phyloP scores from a whole-genome alignment of 352 stramenopile species.

The Phytophthora melonis region DNA sequence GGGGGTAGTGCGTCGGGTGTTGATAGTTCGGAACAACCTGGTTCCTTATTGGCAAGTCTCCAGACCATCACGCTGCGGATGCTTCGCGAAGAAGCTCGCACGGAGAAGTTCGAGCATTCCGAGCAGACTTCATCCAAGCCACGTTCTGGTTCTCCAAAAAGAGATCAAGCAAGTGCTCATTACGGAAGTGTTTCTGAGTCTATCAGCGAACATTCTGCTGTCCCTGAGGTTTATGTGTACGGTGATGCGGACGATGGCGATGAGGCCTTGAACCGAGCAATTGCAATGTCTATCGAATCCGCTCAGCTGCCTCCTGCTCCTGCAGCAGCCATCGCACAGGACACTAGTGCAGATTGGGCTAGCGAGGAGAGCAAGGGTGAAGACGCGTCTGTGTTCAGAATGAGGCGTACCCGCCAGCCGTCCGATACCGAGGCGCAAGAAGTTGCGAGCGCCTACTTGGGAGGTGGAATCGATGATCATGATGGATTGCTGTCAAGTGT shows the following conservation, averaged over 20 bases:
- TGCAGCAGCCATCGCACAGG: neutral
- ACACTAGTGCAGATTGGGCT: neutral
- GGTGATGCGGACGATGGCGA: slow-evolving; percentile 32
- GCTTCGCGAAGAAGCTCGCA: slow-evolving; percentile 63
- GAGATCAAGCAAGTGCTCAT: neutral
- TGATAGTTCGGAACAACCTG: slow-evolving; percentile 36
- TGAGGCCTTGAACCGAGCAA: slow-evolving; percentile 48
- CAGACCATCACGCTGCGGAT: slow-evolving; percentile 64
- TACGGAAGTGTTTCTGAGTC: neutral
- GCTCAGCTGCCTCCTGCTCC: slow-evolving; percentile 4
- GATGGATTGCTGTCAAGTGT: slow-evolving; percentile 75
- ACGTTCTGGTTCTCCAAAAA: neutral
- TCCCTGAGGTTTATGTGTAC: slow-evolving; percentile 16
- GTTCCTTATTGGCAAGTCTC: slow-evolving; percentile 61
- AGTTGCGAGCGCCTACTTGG: slow-evolving; percentile 61
- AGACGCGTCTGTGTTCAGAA: neutral
- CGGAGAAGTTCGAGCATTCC: slow-evolving; percentile 36
- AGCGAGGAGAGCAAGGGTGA: slow-evolving; percentile 57
- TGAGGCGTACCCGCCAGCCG: slow-evolving; percentile 47
- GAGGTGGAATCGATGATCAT: slow-evolving; percentile 58
- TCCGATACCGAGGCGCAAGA: slow-evolving; percentile 74
- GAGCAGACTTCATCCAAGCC: slow-evolving; percentile 16
- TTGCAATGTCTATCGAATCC: slow-evolving; percentile 58
- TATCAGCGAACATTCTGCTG: slow-evolving; percentile 1
- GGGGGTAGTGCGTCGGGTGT: slow-evolving; percentile 6